Evolutionary conservation across 1,139 yeast species (phyloP).

Genomic region (Pichia sp.): DNA sequence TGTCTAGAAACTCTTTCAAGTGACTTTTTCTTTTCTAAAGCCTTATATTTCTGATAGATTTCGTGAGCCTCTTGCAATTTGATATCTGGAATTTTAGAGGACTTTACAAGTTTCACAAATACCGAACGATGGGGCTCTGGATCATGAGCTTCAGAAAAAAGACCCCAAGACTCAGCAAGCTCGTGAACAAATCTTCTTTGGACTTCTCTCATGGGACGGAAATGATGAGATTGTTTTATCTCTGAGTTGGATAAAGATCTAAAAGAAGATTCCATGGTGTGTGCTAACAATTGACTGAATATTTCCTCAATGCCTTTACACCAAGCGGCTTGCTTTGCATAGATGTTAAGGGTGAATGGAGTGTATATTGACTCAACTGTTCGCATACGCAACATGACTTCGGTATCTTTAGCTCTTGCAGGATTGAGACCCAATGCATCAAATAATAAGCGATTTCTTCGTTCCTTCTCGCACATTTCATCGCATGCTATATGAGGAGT

Average conservation of each 20-base stretch:
- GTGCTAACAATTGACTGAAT: slow-evolving; percentile 32
- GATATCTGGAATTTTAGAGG: slow-evolving; percentile 34
- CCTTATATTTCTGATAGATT: slow-evolving; percentile 21
- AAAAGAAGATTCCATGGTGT: slow-evolving; percentile 9
- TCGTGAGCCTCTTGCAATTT: slow-evolving; percentile 32
- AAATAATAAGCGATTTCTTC: slow-evolving; percentile 58
- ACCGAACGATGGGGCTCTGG: slow-evolving; percentile 76
- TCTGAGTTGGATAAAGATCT: slow-evolving; percentile 7
- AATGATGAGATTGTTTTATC: slow-evolving; percentile 43
- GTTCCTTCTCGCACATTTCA: slow-evolving; percentile 59
- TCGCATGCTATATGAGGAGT: slow-evolving; percentile 43
- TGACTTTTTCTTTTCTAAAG: slow-evolving; percentile 21
- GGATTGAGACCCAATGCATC: slow-evolving; percentile 46
- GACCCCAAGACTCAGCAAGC: slow-evolving; percentile 52
- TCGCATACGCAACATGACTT: slow-evolving; percentile 16
- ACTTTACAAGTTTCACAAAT: slow-evolving; percentile 45
- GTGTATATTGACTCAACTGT: slow-evolving; percentile 38
- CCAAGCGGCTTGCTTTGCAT: slow-evolving; percentile 55
- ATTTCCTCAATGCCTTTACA: slow-evolving; percentile 56
- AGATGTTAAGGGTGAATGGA: slow-evolving; percentile 42
- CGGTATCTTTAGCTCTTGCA: slow-evolving; percentile 15
- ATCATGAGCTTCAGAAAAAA: slow-evolving; percentile 74
- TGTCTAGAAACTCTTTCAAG: slow-evolving; percentile 17
- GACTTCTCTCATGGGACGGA: slow-evolving; percentile 66
- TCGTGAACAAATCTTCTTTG: slow-evolving; percentile 72